Evolutionary conservation across 805 yeast species (phyloP), one percentile per base, ranked within the genome.

Genomic region (Sporopachydermia quercuum): DNA sequence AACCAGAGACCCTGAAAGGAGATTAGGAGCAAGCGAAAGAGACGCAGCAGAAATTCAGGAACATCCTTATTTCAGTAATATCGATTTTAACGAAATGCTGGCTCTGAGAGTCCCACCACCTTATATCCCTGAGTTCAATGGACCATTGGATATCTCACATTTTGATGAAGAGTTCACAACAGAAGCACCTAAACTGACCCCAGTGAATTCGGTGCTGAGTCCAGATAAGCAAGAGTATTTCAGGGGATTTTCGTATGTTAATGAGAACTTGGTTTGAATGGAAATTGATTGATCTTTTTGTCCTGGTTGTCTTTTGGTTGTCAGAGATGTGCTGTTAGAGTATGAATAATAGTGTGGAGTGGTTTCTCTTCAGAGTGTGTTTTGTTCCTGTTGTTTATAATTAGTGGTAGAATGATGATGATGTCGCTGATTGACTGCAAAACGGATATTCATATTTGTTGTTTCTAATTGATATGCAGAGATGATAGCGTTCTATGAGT

Each of bases 41-140:
- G 98, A 91, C 61, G 97, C 97, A 2, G 64, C 68, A 45, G 99
- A 91, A 43, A 82, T 91, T 45, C 91, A 84, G 96, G 86, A 76
- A 43, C 98, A 91, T 58, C 85, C 94, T 18, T 91, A 89, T 61
- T 91, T 91, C 68, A 71, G 71, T 42, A 89, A 86, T 58, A 82
- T 91, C 50, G 72, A 83, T 56, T 91, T 91, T 60, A 94, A 87
- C 49, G 96, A 83, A 49, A 76, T 91, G 17, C 64, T 81, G 46
- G 58, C 72, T 46, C 64, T 78, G 51, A 66, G 76, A 34, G 78
- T 86, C 17, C 74, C 76, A 41, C 94, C 97, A 2, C 98, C 98
- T 34, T 91, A 76, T 56, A 65, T 83, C 41, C 98, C 98, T 1
- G 86, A 82, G 49, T 70, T 91, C 39, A 75, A 74, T 40, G 30